phyloP scores from a whole-genome alignment of 1,284 basidiomycete genomes.

The Puccinia hordei region DNA sequence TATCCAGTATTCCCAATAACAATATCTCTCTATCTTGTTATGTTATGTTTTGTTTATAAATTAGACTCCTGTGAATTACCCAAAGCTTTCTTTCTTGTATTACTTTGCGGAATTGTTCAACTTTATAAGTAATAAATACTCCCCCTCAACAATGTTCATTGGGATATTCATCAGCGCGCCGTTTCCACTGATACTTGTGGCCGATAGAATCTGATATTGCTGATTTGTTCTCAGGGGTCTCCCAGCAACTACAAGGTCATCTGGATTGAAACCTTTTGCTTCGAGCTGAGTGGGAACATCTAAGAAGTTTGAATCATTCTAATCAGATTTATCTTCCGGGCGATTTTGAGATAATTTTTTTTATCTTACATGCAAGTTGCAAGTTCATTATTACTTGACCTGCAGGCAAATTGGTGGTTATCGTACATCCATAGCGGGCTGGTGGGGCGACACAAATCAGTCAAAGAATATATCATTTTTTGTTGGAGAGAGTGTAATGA shows the following conservation, averaged over 20 bases:
- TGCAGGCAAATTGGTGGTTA: slow-evolving; percentile 1
- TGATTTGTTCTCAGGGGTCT: slow-evolving; percentile 18
- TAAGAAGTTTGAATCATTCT: neutral
- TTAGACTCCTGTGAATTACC: too few relatives aligned
- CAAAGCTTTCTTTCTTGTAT: too few relatives aligned
- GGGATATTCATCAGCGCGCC: slow-evolving; percentile 40
- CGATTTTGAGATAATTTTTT: neutral
- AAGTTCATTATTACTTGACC: slow-evolving; percentile 5
- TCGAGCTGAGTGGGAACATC: slow-evolving; percentile 35
- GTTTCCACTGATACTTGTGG: slow-evolving; percentile 14
- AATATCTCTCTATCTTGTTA: too few relatives aligned
- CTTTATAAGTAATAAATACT: slow-evolving; percentile 24
- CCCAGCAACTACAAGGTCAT: neutral
- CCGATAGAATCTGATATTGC: slow-evolving; percentile 29
- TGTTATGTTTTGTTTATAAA: too few relatives aligned
- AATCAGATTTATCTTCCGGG: neutral
- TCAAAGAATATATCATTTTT: neutral
- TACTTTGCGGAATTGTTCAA: too few relatives aligned
- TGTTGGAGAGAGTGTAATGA: neutral
- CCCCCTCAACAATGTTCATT: slow-evolving; percentile 24
- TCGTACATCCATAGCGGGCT: slow-evolving; percentile 19
- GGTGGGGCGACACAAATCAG: neutral
- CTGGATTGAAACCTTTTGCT: slow-evolving; percentile 4
- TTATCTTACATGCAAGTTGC: slow-evolving; percentile 40
- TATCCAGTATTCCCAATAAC: too few relatives aligned